These are phyloP conservation scores for Boletus reticulatus DNA, from an alignment of 768 basidiomycete species.

Conservation along the genomic window DNA sequence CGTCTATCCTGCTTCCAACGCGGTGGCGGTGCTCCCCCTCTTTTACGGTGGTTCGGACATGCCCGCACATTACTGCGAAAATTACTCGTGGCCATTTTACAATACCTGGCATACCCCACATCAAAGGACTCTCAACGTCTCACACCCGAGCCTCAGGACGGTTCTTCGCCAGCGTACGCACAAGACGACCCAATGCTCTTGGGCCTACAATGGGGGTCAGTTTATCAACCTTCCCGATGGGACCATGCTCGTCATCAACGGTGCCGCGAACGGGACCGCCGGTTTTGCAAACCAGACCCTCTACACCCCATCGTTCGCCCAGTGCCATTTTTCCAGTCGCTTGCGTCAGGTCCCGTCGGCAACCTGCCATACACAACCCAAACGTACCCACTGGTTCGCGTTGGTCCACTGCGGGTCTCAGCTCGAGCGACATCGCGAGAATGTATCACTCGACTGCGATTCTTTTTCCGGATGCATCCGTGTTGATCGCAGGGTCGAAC, in stretches of 20 bases:
- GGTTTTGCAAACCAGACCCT: constrained; percentile 70
- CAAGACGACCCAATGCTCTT: constrained; percentile 76
- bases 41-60: constrained; percentile 92
- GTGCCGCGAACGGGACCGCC: constrained; percentile 82
- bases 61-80: constrained; percentile 68
- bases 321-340: constrained; percentile 69
- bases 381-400: constrained; percentile 65
- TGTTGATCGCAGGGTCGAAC: constrained; percentile 90
- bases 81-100: constrained; percentile 69
- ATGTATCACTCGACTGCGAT: constrained; percentile 92
- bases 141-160: constrained; percentile 79
- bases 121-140: constrained; percentile 77
- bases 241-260: constrained; percentile 78
- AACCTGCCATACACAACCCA: constrained; percentile 85
- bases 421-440: constrained; percentile 63
- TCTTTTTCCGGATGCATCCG: constrained; percentile 83
- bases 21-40: constrained; percentile 85
- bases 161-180: constrained; percentile 54
- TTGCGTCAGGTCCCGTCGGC: constrained; percentile 78
- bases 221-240: constrained; percentile 83
- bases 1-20: constrained; percentile 89
- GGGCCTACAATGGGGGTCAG: constrained; percentile 85
- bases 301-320: constrained; percentile 34
- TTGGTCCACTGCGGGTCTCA: constrained; percentile 69
- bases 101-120: constrained; percentile 73